phyloP scores from a whole-genome alignment of 495 filamentous ascomycete species.

The Talaromyces wortmannii region DNA sequence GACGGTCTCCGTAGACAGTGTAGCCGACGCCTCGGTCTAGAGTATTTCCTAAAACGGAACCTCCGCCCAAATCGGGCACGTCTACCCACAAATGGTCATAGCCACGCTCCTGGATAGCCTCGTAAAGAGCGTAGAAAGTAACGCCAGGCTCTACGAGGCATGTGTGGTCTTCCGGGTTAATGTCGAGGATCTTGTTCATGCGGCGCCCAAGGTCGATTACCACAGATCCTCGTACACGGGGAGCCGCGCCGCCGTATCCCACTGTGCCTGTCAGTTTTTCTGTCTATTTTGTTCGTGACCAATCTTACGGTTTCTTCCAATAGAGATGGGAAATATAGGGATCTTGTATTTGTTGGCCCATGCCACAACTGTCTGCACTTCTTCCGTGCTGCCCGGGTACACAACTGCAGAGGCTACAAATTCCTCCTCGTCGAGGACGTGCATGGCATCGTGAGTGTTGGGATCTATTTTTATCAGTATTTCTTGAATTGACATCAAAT shows the following conservation, averaged over 20 bases:
- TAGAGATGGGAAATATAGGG: slow-evolving; percentile 48
- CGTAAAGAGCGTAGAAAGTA: slow-evolving; percentile 45
- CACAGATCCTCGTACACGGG: slow-evolving; percentile 45
- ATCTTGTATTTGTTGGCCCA: slow-evolving; percentile 41
- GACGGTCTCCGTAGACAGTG: slow-evolving; percentile 22
- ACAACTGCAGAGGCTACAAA: slow-evolving; percentile 44
- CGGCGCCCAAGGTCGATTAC: slow-evolving; percentile 46
- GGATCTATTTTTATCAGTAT: neutral
- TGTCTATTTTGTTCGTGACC: too few relatives aligned
- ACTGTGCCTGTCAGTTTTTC: neutral
- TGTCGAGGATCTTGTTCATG: slow-evolving; percentile 21
- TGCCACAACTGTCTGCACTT: slow-evolving; percentile 39
- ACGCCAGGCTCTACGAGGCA: slow-evolving; percentile 40
- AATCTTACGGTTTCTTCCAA: slow-evolving; percentile 35
- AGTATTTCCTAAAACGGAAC: slow-evolving; percentile 49
- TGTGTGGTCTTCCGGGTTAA: slow-evolving; percentile 25
- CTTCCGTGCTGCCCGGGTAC: slow-evolving; percentile 31
- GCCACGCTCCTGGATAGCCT: slow-evolving; percentile 38
- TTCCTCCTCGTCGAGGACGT: slow-evolving; percentile 44
- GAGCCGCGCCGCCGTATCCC: slow-evolving; percentile 46
- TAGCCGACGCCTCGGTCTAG: slow-evolving; percentile 35
- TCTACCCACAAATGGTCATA: slow-evolving; percentile 45
- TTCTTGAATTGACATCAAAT: neutral
- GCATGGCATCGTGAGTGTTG: slow-evolving; percentile 47
- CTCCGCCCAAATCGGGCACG: slow-evolving; percentile 49